Conservation (phyloP, 1,284 basidiomycete genomes). For the Leccinum variabile region DNA sequence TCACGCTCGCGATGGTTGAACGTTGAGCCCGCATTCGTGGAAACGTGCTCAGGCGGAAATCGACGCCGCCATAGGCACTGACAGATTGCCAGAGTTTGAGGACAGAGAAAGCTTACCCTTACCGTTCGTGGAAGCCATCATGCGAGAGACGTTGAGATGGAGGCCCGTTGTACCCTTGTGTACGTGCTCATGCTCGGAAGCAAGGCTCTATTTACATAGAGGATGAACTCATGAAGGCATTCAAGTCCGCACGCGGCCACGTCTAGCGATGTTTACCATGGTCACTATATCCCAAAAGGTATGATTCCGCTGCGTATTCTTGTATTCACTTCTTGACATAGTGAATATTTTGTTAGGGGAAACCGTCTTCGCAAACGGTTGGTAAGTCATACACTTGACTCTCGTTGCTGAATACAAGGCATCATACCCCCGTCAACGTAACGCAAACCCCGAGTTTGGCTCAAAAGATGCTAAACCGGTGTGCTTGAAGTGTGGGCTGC, state of each 20-base stretch:
- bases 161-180: slow-evolving; percentile 7
- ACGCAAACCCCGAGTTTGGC: slow-evolving; percentile 73
- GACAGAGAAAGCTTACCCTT: slow-evolving; percentile 37
- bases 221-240: no score
- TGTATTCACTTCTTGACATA: no score
- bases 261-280: no score
- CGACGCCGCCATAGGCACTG: background rate
- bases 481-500: slow-evolving; percentile 18
- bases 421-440: slow-evolving; percentile 81
- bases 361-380: no score
- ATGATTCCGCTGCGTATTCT: no score
- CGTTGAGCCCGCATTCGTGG: slow-evolving; percentile 23
- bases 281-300: no score
- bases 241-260: no score
- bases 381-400: slow-evolving; percentile 25
- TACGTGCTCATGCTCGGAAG: background rate
- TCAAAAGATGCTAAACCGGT: slow-evolving; percentile 61
- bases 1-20: slow-evolving; percentile 36
- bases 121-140: slow-evolving; percentile 35
- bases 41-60: background rate
- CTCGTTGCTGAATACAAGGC: slow-evolving; percentile 62
- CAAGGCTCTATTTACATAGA: no score
- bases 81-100: slow-evolving; percentile 39
- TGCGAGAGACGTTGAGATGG: slow-evolving; percentile 39
- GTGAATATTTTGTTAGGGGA: no score